Base-by-base conservation (phyloP, 768 basidiomycete genomes). In the Mycena indigotica region DNA sequence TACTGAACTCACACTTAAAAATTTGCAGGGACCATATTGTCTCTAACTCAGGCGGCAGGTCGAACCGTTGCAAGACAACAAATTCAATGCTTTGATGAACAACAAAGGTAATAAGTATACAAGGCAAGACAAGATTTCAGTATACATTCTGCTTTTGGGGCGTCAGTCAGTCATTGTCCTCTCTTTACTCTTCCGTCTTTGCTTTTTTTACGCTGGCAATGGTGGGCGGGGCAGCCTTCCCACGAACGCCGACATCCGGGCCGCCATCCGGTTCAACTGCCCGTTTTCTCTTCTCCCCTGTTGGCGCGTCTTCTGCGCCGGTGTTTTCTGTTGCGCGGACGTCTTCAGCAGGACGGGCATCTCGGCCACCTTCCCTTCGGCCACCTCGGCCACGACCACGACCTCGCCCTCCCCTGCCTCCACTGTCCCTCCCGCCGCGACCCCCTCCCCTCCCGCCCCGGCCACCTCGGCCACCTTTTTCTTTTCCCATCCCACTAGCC, bases 241-340 rank as follows among this genome's bases (percentile, higher is more conserved):
- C 89, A 23, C 89, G 80, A 12, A 84, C 70, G 10, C 89, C 89
- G 25, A 80, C 77, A 63, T 87, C 83, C 2, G 85, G 83, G 0
- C 87, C 90, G 62, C 89, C 90, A 65, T 91, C 90, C 1, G 89
- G 89, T 66, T 91, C 90, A 0, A 89, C 77, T 1, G 80, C 85
- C 35, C 88, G 82, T 69, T 91, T 93, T 57, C 90, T 77, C 75
- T 93, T 93, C 62, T 88, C 88, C 26, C 88, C 89, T 1, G 75
- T 69, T 57, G 76, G 75, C 39, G 83, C 84, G 6, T 75, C 80
- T 12, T 64, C 66, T 2, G 65, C 58, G 19, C 68, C 62, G n/a
- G 15, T 48, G 46, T 48, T n/a, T 26, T 48, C 46, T n/a, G 23
- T 12, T 12, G 41, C 41, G 12, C 73, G 64, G 12, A 59, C 57